These are phyloP conservation scores for Bacidia rubella DNA, from an alignment of 495 filamentous ascomycete species.

Conservation along the genomic window DNA sequence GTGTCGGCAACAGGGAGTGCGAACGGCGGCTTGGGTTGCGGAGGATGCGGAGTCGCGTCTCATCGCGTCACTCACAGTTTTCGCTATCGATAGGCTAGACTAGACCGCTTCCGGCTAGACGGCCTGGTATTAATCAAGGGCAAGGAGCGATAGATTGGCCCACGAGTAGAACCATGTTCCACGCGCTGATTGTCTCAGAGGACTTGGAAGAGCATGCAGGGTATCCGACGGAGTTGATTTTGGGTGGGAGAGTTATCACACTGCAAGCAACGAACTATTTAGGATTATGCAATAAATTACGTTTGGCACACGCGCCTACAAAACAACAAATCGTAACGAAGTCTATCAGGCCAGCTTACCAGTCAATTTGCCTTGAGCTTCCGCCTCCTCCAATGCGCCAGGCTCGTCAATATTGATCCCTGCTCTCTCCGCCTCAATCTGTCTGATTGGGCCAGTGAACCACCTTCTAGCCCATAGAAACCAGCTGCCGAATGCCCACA, in stretches of 20 bases:
- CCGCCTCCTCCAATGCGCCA: slow-evolving; percentile 31
- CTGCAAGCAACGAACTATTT: too few species aligned
- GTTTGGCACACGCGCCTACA: too few species aligned
- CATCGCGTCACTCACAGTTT: background rate
- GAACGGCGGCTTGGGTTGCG: background rate
- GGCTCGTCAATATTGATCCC: slow-evolving; percentile 37
- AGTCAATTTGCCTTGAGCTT: slow-evolving; percentile 5
- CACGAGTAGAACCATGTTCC: too few species aligned
- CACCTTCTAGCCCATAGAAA: slow-evolving; percentile 38
- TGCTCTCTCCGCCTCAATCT: slow-evolving; percentile 36
- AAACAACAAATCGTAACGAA: too few species aligned
- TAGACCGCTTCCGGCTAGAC: background rate
- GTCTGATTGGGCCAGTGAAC: slow-evolving; percentile 43
- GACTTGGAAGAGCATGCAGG: too few species aligned
- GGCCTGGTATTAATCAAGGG: too few species aligned
- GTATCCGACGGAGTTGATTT: too few species aligned
- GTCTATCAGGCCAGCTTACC: background rate
- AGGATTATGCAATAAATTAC: too few species aligned
- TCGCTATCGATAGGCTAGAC: background rate
- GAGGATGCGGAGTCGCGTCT: background rate
- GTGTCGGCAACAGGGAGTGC: background rate
- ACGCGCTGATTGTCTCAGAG: too few species aligned
- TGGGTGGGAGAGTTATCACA: too few species aligned
- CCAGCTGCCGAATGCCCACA: slow-evolving; percentile 32
- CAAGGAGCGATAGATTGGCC: too few species aligned